Evolutionary conservation across 2,329 filamentous ascomycete species (phyloP), one percentile per base, ranked within the genome.

Genomic region (Botrytis sinoallii): DNA sequence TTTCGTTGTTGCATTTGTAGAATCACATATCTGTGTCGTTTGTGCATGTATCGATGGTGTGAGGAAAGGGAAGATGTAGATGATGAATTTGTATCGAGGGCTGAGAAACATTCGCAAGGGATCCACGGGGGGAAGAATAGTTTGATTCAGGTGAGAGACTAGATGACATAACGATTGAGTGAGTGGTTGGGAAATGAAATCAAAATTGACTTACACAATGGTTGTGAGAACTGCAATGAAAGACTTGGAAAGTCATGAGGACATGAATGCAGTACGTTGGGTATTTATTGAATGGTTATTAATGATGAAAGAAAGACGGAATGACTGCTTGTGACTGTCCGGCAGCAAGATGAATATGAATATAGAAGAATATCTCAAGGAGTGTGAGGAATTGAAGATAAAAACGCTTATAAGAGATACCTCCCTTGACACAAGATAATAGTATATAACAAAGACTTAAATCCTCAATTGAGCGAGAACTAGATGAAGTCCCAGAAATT

Each of bases 161-260:
- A 14, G 25, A 72, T 12, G 18, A 32, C 29, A n/a, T 1, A 22
- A 40, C 1, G 8, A 16, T n/a, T 38, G 9, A 16, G 9, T 14
- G n/a, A 6, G 38, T 40, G 4, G 5, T 18, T 38, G 3, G 22
- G 20, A 16, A n/a, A 20, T 35, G 3, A 4, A 7, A 59, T 20
- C 3, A 14, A 18, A 18, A 32, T 22, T 8, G 8, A 72, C 52
- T 48, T 48, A 72, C 32, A 72, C 71, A 42, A 32, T 72, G 52
- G 8, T 60, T 61, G 8, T 69, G 42, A 25, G 29, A 61, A 32
- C 4, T 69, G 55, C 42, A 52, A 42, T 25, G 29, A 22, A 68
- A 48, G 44, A 61, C 22, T n/a, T 68, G 63, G 32, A 61, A 68
- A 48, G 10, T 61, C 63, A 69, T 69, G n/a, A 60, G 40, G 64